phyloP scores from a whole-genome alignment of 2,329 filamentous ascomycete species.

The Colletotrichum eremochloae region DNA sequence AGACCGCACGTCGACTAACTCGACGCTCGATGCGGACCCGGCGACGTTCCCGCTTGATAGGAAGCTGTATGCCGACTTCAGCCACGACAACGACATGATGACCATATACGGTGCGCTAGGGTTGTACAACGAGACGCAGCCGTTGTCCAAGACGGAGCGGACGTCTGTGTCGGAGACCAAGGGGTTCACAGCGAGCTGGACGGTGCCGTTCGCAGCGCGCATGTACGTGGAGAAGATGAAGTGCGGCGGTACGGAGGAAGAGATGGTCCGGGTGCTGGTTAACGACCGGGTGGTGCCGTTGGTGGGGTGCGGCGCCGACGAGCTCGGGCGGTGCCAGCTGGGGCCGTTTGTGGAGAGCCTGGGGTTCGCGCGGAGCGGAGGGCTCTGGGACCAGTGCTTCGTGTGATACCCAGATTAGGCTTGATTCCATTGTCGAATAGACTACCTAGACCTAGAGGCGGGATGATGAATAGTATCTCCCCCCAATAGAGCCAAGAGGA shows the following conservation, averaged over 20 bases:
- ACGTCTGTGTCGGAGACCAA: slow-evolving; percentile 63
- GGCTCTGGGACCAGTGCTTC: slow-evolving; percentile 79
- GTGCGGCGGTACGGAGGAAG: slow-evolving; percentile 66
- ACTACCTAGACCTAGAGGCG: neutral
- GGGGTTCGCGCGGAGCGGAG: slow-evolving; percentile 78
- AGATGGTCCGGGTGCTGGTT: slow-evolving; percentile 82
- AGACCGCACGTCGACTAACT: slow-evolving; percentile 83
- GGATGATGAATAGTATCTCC: neutral
- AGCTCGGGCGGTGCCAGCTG: slow-evolving; percentile 77
- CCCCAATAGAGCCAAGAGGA: neutral
- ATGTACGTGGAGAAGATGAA: slow-evolving; percentile 91
- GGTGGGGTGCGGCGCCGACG: slow-evolving; percentile 77
- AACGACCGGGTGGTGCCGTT: slow-evolving; percentile 87
- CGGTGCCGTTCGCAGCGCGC: slow-evolving; percentile 84
- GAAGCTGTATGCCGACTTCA: slow-evolving; percentile 87
- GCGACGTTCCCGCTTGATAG: slow-evolving; percentile 80
- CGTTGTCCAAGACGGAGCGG: slow-evolving; percentile 65
- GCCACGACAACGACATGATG: slow-evolving; percentile 90
- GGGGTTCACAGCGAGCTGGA: slow-evolving; percentile 83
- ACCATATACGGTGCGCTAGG: slow-evolving; percentile 82
- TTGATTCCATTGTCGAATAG: neutral
- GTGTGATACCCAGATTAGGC: slow-evolving; percentile 43
- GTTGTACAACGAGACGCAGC: slow-evolving; percentile 76
- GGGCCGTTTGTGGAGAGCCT: slow-evolving; percentile 80
- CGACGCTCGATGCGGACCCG: slow-evolving; percentile 76